Evolutionary conservation across 2,329 filamentous ascomycete genomes (phyloP).

Genomic region (Byssochlamys sp.): DNA sequence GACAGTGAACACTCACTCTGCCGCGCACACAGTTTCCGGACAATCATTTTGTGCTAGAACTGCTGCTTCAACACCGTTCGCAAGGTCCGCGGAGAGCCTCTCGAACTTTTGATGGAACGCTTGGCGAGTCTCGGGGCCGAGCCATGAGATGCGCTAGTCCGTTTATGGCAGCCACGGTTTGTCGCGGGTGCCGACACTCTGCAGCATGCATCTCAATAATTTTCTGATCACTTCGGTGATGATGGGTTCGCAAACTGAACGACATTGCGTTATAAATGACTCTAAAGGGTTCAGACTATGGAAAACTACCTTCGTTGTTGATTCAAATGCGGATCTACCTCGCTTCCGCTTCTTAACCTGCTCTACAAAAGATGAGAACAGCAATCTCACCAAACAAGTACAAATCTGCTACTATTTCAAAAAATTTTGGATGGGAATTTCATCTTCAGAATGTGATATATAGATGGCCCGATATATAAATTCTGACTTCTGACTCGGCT

Average conservation of each 20-base stretch:
- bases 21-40: slow-evolving; percentile 30
- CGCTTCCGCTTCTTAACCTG: not conserved
- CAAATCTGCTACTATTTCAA: no score
- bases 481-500: no score
- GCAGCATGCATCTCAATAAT: not conserved
- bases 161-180: not conserved
- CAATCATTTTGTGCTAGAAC: slow-evolving; percentile 27
- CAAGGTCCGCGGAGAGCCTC: slow-evolving; percentile 1
- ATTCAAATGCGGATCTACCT: not conserved
- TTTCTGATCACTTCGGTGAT: no score
- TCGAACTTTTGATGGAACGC: slow-evolving; percentile 1
- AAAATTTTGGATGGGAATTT: no score
- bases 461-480: no score
- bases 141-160: not conserved
- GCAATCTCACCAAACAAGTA: not conserved
- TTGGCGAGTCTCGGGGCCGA: not conserved
- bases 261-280: no score
- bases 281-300: not conserved
- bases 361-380: not conserved
- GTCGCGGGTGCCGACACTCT: not conserved
- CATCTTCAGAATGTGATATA: no score
- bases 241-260: no score
- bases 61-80: slow-evolving; percentile 4
- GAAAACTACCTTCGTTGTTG: not conserved
- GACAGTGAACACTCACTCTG: slow-evolving; percentile 24